A percentile compares a stretch with the other conserved stretches of the same genome.
Evolutionary conservation across 2,329 filamentous ascomycete genomes (phyloP).

Genomic region (Esteya vermicola): DNA sequence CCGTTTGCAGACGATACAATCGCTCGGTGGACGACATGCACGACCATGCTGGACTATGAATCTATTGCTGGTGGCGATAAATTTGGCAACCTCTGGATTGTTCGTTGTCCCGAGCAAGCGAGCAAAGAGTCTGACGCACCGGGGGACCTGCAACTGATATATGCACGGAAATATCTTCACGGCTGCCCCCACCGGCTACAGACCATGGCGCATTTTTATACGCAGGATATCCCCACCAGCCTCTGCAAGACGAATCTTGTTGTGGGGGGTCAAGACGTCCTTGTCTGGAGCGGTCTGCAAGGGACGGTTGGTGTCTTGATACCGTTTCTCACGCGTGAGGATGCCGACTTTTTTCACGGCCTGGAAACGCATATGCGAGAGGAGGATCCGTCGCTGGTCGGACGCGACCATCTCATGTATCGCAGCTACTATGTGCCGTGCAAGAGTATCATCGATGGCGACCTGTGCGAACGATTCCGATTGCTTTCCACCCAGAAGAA

Average conservation of each 20-base stretch:
- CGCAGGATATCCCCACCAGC: conserved; percentile 83
- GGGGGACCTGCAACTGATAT: conserved; percentile 77
- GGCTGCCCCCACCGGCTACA: conserved; percentile 75
- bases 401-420: conserved; percentile 91
- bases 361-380: conserved; percentile 77
- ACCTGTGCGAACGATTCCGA: conserved; percentile 85
- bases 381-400: conserved; percentile 77
- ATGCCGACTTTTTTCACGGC: conserved; percentile 94
- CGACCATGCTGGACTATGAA: conserved; percentile 94
- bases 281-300: conserved; percentile 89
- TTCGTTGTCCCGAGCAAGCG: conserved; percentile 73
- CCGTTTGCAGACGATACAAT: conserved; percentile 91
- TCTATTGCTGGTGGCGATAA: conserved; percentile 91
- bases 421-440: conserved; percentile 91
- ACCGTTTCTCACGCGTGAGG: conserved; percentile 80
- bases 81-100: conserved; percentile 90
- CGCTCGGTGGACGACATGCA: conserved; percentile 78
- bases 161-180: conserved; percentile 80
- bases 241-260: conserved; percentile 82
- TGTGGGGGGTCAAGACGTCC: conserved; percentile 77
- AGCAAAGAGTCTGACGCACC: conserved; percentile 89
- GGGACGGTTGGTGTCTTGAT: conserved; percentile 89
- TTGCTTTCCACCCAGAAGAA: conserved; percentile 78
- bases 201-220: conserved; percentile 77
- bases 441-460: conserved; percentile 93